Base-by-base conservation (phyloP, 2,329 filamentous ascomycete species). In the Paecilomyces fulvus region DNA sequence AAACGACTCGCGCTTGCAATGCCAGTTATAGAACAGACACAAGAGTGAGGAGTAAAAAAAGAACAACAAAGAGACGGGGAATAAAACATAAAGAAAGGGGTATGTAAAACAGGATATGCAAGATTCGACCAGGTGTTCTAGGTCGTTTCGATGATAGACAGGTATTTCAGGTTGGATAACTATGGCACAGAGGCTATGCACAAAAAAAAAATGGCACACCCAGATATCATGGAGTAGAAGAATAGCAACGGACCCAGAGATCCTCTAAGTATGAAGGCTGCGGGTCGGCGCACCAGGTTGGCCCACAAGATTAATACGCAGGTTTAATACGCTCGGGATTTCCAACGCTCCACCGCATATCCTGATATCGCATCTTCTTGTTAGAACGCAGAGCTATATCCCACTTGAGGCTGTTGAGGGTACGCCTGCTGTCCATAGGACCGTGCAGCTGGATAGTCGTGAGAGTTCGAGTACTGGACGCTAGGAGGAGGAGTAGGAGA, bases 1-100 rank as follows among this genome's bases (percentile, higher is more conserved):
- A 63, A 61, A 73, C 70, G 71, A 71, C 71, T 73, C 69, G 70
- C 73, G 73, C 73, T 75, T 73, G 73, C 72, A 75, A 75, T 75
- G 73, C 73, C 72, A 75, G 70, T 70, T 71, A 65, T 68, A 65
- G 62, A 67, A 70, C 37, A 66, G 50, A 58, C 52, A 59, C 52
- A 49, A 51, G 54, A 46, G 53, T 60, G 57, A 59, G 62, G 65
- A 64, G 65, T 64, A 60, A 64, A 65, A 65, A 60, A 60, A 63
- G 9, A 64, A 69, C 68, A 67, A 56, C 65, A 71, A 64, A 65
- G 33, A 43, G 37, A 43, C 37, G 37, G 37, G 37, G 37, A 43
- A 43, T 17, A 43, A 67, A 59, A 64, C 64, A 65, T 63, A 62
- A 61, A 63, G 65, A 65, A 67, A 60, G 57, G 63, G 57, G 61